These are phyloP conservation scores for Rhynchospora tenuis DNA, from an alignment of 176 grass and related monocot genomes.

Conservation along the genomic window DNA sequence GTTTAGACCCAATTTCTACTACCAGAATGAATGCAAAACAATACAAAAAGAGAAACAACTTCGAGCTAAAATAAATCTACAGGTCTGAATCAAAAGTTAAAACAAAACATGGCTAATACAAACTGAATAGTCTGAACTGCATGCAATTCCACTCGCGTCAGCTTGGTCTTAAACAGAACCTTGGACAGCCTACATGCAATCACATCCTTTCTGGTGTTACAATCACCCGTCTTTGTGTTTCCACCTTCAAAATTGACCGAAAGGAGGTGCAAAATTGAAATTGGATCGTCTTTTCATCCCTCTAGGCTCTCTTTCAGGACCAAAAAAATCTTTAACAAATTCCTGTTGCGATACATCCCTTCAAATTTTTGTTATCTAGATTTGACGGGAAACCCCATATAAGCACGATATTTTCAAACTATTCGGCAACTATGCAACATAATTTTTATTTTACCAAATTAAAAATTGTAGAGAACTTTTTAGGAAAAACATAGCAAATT, in stretches of 20 bases:
- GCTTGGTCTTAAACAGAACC: constrained; percentile 81
- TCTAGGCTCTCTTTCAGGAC: constrained; percentile 66
- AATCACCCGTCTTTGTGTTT: constrained; percentile 54
- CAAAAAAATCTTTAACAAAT: constrained; percentile 55
- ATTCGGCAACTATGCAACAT: too few species aligned
- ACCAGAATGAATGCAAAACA: too few species aligned
- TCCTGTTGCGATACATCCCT: constrained; percentile 57
- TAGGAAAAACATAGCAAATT: too few species aligned
- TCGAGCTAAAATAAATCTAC: too few species aligned
- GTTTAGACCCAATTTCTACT: too few species aligned
- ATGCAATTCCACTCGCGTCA: constrained; percentile 36
- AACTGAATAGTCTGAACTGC: background rate
- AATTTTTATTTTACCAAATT: too few species aligned
- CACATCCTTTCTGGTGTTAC: constrained; percentile 68
- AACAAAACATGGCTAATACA: too few species aligned
- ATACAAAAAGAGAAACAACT: too few species aligned
- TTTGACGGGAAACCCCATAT: constrained; percentile 71
- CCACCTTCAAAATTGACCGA: constrained; percentile 76
- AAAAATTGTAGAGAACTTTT: too few species aligned
- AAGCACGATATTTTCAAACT: constrained; percentile 53
- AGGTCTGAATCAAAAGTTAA: too few species aligned
- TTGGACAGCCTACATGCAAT: constrained; percentile 53
- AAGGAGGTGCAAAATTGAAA: constrained; percentile 72
- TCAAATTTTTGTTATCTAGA: constrained; percentile 57
- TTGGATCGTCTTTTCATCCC: constrained; percentile 34